Percentiles rank a stretch among this genome's conserved stretches.
phyloP scores from a whole-genome alignment of 2,329 filamentous ascomycete genomes.

The Botrytis porri region DNA sequence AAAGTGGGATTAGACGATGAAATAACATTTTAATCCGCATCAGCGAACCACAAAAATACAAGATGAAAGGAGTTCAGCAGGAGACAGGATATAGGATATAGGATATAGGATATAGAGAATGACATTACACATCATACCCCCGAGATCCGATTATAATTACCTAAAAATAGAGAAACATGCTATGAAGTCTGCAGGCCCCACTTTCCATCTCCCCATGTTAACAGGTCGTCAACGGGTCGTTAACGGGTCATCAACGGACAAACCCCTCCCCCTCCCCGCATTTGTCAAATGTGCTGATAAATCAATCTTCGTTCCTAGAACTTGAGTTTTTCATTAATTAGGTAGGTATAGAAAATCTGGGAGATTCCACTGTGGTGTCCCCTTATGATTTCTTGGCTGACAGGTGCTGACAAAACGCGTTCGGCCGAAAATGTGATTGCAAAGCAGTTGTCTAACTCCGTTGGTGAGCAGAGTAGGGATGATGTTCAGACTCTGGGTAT shows the following conservation, averaged over 20 bases:
- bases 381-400: neutral
- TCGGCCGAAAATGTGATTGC: neutral
- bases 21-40: accelerated
- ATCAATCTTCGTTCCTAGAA: neutral
- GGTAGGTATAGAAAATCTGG: neutral
- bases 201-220: neutral
- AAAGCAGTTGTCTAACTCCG: no score
- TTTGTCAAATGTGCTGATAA: conserved; percentile 5
- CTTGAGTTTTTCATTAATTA: no score
- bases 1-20: neutral
- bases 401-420: neutral
- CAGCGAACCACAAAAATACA: neutral
- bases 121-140: no score
- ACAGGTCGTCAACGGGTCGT: neutral
- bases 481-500: neutral
- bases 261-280: neutral
- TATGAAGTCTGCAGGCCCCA: neutral
- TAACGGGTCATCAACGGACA: neutral
- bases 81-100: neutral
- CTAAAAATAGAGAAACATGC: neutral
- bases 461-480: no score
- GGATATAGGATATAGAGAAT: neutral
- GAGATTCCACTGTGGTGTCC: neutral
- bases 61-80: neutral
- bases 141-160: no score